phyloP scores from a whole-genome alignment of 306 rosid genomes.

The Prunus fruticosa region DNA sequence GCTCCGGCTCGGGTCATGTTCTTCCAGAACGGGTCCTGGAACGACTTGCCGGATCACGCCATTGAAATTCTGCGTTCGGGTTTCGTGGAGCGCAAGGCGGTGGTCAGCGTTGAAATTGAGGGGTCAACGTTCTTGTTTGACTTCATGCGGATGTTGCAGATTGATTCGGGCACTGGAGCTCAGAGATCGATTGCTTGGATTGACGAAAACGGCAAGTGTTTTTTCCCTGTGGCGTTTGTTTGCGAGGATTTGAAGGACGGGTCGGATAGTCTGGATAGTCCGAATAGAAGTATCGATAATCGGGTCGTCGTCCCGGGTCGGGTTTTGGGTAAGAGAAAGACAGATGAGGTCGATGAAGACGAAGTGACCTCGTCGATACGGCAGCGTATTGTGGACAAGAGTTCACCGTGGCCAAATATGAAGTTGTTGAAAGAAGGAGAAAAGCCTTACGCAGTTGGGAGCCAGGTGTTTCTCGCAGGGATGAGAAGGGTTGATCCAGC shows the following conservation, averaged over 20 bases:
- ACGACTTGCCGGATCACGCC: constrained; percentile 34
- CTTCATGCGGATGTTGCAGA: constrained; percentile 53
- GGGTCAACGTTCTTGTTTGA: constrained; percentile 44
- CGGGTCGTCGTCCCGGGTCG: constrained; percentile 20
- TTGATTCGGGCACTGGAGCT: constrained; percentile 31
- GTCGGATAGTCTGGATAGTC: constrained; percentile 18
- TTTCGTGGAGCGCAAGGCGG: constrained; percentile 38
- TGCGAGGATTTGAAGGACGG: constrained; percentile 26
- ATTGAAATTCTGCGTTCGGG: constrained; percentile 26
- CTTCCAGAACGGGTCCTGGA: constrained; percentile 41
- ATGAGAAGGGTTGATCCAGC: constrained; percentile 25
- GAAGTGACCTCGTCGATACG: constrained; percentile 49
- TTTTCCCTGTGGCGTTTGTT: constrained; percentile 48
- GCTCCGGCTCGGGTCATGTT: constrained; percentile 51
- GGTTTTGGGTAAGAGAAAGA: constrained; percentile 31
- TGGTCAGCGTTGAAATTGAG: constrained; percentile 28
- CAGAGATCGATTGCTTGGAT: constrained; percentile 69
- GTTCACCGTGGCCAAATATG: constrained; percentile 36
- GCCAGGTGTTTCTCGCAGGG: constrained; percentile 31
- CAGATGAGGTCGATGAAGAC: constrained; percentile 14
- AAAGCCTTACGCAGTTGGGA: constrained; percentile 13
- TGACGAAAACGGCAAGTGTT: constrained; percentile 39
- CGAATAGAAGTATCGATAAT: constrained; percentile 29
- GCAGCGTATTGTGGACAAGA: constrained; percentile 23
- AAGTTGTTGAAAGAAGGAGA: constrained; percentile 32